Evolutionary conservation across 129 eudicot species (phyloP).

Genomic region (Dittrichia graveolens): DNA sequence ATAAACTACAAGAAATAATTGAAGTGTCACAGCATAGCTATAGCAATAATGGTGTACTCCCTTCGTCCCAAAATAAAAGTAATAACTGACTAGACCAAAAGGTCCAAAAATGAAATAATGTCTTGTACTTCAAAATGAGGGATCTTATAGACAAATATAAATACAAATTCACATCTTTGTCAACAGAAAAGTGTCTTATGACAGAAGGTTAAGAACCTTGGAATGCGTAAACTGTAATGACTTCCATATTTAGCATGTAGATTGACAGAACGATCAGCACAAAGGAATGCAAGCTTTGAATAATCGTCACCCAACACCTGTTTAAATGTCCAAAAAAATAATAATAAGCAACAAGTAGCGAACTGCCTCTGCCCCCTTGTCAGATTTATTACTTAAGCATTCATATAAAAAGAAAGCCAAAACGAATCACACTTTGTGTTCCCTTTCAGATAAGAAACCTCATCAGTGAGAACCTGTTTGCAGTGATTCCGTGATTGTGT

Average conservation of each 20-base stretch:
- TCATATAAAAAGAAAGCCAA: background rate
- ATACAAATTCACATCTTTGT: conserved; percentile 2
- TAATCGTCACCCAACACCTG: conserved; percentile 89
- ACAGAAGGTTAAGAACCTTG: conserved; percentile 55
- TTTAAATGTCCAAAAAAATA: conserved; percentile 21
- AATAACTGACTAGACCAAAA: conserved; percentile 1
- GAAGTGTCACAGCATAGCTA: background rate
- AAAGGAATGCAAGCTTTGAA: conserved; percentile 88
- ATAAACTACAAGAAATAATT: background rate
- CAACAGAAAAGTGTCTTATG: background rate
- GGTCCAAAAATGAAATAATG: background rate
- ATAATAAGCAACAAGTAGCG: conserved; percentile 16
- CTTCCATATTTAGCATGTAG: conserved; percentile 98
- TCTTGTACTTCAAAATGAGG: background rate
- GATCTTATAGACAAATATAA: conserved; percentile 16
- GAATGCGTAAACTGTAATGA: conserved; percentile 86
- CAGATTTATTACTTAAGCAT: background rate
- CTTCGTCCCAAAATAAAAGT: background rate
- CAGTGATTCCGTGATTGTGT: background rate
- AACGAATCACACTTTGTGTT: background rate
- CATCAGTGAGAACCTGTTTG: background rate
- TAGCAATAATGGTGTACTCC: background rate
- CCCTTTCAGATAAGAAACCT: background rate
- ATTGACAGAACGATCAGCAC: conserved; percentile 91
- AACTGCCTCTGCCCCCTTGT: background rate